A percentile compares a stretch with the other conserved stretches of the same genome.
Conservation (phyloP, 2,329 filamentous ascomycete genomes). For the Cercospora zeina region DNA sequence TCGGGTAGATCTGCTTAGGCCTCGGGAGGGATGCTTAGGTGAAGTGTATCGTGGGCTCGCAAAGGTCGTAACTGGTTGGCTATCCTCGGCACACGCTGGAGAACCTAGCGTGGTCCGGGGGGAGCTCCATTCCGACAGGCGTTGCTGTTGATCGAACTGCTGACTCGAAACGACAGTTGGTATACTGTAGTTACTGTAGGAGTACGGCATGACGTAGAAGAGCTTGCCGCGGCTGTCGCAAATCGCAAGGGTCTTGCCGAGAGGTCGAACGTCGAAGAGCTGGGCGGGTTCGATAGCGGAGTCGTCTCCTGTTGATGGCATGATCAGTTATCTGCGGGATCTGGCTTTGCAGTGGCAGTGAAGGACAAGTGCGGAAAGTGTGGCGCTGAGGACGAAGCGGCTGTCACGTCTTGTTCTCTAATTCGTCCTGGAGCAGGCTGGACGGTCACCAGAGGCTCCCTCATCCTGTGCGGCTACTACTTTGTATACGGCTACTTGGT, state of each 20-base stretch:
- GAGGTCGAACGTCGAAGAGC: background rate
- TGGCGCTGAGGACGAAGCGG: background rate
- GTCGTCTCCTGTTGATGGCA: conserved; percentile 6
- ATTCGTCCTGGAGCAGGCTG: too few species aligned
- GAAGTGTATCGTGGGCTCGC: conserved; percentile 18
- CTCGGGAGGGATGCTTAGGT: conserved; percentile 21
- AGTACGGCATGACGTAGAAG: conserved; percentile 15
- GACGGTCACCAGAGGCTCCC: too few species aligned
- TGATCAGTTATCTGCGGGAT: too few species aligned
- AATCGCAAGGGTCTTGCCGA: background rate
- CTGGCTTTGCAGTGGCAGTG: too few species aligned
- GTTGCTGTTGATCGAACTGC: conserved; percentile 5
- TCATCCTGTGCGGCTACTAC: too few species aligned
- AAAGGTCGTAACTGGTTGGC: conserved; percentile 22
- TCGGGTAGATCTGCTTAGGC: conserved; percentile 19
- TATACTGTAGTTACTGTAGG: background rate
- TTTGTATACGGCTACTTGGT: background rate
- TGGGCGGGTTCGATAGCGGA: background rate
- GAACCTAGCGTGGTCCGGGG: conserved; percentile 16
- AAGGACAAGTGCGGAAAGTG: too few species aligned
- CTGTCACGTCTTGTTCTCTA: too few species aligned
- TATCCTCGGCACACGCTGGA: conserved; percentile 27
- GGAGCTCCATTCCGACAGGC: background rate
- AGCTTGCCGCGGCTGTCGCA: background rate
- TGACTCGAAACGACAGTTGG: background rate